phyloP scores from a whole-genome alignment of 208 protist genomes.

The Phytomonas francai region DNA sequence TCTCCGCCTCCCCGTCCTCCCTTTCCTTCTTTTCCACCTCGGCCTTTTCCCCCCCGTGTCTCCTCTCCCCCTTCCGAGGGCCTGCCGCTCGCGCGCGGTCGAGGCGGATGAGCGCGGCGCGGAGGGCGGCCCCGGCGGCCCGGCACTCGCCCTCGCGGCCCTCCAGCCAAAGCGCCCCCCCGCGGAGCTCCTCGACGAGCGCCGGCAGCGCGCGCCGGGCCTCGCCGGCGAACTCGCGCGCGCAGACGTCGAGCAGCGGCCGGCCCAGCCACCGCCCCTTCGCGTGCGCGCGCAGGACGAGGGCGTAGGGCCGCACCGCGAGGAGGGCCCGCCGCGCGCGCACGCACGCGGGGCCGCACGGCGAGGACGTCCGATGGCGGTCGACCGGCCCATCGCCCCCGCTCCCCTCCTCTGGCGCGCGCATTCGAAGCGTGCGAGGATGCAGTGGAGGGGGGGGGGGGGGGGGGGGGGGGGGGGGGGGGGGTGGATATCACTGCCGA shows the following conservation, averaged over 20 bases:
- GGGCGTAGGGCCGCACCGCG: slow-evolving; percentile 80
- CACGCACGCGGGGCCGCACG: not conserved
- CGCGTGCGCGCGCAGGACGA: slow-evolving; percentile 65
- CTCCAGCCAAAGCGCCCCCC: slow-evolving; percentile 50
- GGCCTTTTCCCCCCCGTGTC: no score
- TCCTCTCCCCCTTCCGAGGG: not conserved
- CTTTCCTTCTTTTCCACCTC: not conserved
- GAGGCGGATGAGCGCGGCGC: slow-evolving; percentile 23
- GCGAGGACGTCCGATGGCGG: no score
- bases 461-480: no score
- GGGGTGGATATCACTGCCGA: no score
- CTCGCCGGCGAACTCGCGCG: slow-evolving; percentile 82
- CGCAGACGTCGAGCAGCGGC: slow-evolving; percentile 76
- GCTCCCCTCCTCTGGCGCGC: no score
- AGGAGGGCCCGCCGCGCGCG: slow-evolving; percentile 15
- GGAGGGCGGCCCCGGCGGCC: slow-evolving; percentile 30
- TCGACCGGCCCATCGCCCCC: no score
- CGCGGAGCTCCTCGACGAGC: slow-evolving; percentile 68
- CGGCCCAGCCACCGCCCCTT: slow-evolving; percentile 90
- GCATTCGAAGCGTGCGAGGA: no score
- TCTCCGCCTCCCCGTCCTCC: not conserved
- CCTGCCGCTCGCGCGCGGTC: not conserved
- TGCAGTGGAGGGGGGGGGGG: no score
- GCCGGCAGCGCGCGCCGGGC: slow-evolving; percentile 35
- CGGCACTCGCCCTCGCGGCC: slow-evolving; percentile 67